These are phyloP conservation scores for Tetradesmus obliquus DNA, from an alignment of 139 green algal species.

Conservation along the genomic window DNA sequence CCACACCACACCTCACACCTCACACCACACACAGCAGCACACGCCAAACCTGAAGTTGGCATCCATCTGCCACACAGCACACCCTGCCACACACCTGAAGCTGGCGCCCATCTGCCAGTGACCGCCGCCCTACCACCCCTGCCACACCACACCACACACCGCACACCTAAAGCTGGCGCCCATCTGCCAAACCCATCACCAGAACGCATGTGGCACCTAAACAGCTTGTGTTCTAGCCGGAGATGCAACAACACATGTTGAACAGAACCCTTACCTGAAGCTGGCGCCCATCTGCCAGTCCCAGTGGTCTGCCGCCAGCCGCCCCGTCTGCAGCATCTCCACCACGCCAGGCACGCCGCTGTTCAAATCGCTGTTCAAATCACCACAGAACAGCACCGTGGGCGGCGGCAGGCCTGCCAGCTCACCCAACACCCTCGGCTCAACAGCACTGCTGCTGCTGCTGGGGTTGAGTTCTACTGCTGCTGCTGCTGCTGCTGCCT, in stretches of 20 bases:
- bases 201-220: no score
- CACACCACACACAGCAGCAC: no score
- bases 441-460: conserved; percentile 25
- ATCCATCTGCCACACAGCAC: neutral
- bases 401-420: conserved; percentile 41
- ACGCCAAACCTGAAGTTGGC: no score
- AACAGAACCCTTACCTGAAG: conserved; percentile 74
- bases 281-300: conserved; percentile 81
- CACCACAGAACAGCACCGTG: conserved; percentile 83
- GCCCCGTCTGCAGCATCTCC: conserved; percentile 80
- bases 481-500: conserved; percentile 42
- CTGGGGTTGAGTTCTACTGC: conserved; percentile 32
- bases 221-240: no score
- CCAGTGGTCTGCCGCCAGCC: conserved; percentile 77
- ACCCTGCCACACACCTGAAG: conserved; percentile 74
- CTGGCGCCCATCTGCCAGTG: neutral
- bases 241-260: neutral
- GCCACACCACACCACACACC: no score
- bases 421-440: neutral
- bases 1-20: no score
- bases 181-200: no score
- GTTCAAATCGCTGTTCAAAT: conserved; percentile 92
- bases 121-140: no score
- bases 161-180: no score
- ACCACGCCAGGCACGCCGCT: conserved; percentile 88